Evolutionary conservation across 371 early-diverging fungal species (phyloP), one percentile per base, ranked within the genome.

Genomic region (Conidiobolus coronatus): DNA sequence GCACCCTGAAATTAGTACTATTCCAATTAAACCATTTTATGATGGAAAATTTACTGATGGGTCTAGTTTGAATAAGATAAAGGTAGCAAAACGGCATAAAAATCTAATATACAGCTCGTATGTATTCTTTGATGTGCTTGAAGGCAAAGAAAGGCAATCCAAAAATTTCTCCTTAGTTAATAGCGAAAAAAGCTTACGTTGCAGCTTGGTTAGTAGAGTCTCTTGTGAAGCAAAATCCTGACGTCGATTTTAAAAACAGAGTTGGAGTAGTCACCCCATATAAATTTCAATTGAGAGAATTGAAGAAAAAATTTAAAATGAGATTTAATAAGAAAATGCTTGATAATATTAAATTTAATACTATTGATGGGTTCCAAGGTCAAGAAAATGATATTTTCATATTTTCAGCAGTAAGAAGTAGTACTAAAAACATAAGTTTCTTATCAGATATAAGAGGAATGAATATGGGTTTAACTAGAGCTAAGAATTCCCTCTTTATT

Each of bases 341-440:
- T 2, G 69, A 84, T 36, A 65, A 67, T 1, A 75, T 95, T 13
- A 89, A 94, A 54, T 81, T 96, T 51, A 88, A 87, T 54, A 96
- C 97, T 0, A 77, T 86, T 42, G 76, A 97, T 59, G 92, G 95
- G n/a, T 98, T 95, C 59, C 98, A 98, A 66, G 99, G 99, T 11
- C 94, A 95, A 62, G 99, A 98, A 54, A 89, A 87, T 59, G 95
- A 92, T 23, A 80, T 93, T 24, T 84, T 95, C 39, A 79, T 95
- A 41, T 81, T 95, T 45, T 89, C 92, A 0, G 86, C 89, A 50
- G 99, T 97, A 9, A 73, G 98, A 36, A 85, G 91, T 1, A 70
- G 73, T 45, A 38, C 54, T 11, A 59, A 67, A 2, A 73, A 81
- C 9, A 80, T 96, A 40, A 98, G 99, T 20, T 98, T 98, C 59